These are phyloP conservation scores for Monosporozyma aquatica DNA, from an alignment of 805 yeast species.

Conservation along the genomic window DNA sequence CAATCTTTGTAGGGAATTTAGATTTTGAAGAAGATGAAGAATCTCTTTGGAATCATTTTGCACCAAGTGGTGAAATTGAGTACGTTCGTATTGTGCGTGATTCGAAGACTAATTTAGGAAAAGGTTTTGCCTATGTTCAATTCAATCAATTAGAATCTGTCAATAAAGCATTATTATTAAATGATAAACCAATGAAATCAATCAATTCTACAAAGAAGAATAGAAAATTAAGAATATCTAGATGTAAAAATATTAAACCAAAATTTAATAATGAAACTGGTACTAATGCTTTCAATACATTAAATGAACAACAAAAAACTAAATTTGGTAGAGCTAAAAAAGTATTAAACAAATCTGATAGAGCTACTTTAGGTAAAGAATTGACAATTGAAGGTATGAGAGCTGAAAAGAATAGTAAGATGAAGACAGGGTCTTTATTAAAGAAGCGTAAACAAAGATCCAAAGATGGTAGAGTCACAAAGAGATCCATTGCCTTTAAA, in stretches of 20 bases:
- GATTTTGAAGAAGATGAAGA: slow-evolving; percentile 93
- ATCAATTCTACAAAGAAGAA: slow-evolving; percentile 24
- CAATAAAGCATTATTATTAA: slow-evolving; percentile 67
- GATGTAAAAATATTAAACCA: slow-evolving; percentile 45
- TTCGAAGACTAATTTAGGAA: slow-evolving; percentile 87
- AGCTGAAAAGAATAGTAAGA: slow-evolving; percentile 57
- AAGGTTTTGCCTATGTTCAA: slow-evolving; percentile 95
- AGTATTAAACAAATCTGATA: slow-evolving; percentile 71
- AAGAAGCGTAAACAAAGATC: slow-evolving; percentile 42
- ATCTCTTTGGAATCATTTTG: slow-evolving; percentile 74
- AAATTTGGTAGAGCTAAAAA: slow-evolving; percentile 71
- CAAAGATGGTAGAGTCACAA: slow-evolving; percentile 39
- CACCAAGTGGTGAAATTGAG: slow-evolving; percentile 60
- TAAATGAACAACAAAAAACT: slow-evolving; percentile 63
- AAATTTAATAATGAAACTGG: slow-evolving; percentile 8
- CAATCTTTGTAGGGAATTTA: slow-evolving; percentile 86
- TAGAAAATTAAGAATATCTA: slow-evolving; percentile 54
- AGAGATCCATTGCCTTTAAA: slow-evolving; percentile 37
- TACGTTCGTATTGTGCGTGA: slow-evolving; percentile 88
- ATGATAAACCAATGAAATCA: slow-evolving; percentile 51
- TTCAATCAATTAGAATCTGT: slow-evolving; percentile 68
- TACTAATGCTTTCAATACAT: slow-evolving; percentile 19
- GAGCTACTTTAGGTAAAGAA: slow-evolving; percentile 52
- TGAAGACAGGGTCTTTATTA: slow-evolving; percentile 44
- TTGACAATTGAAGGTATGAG: slow-evolving; percentile 64